phyloP scores from a whole-genome alignment of 495 filamentous ascomycete species.

The Tuber indicum region DNA sequence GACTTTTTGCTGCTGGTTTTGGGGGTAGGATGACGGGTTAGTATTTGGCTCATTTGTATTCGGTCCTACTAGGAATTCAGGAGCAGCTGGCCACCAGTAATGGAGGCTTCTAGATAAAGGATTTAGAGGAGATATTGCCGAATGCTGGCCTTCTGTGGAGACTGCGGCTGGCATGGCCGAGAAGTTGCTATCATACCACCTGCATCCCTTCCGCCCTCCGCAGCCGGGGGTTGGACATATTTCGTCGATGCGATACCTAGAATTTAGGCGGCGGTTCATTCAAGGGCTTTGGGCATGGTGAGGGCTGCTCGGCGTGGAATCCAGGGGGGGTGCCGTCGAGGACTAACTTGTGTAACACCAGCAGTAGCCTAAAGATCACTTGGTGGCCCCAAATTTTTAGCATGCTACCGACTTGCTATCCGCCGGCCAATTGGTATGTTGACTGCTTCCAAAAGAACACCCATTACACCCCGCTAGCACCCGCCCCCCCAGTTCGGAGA shows the following conservation, averaged over 20 bases:
- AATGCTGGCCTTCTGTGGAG: neutral
- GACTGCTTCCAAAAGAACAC: neutral
- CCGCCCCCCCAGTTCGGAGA: neutral
- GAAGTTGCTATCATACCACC: neutral
- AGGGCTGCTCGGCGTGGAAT: neutral
- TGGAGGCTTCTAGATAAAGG: neutral
- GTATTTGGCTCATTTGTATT: neutral
- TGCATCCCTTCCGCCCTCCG: neutral
- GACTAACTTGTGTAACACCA: neutral
- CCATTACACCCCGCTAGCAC: neutral
- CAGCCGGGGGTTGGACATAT: neutral
- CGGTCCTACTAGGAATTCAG: neutral
- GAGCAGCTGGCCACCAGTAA: neutral
- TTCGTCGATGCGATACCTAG: neutral
- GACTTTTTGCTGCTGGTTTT: neutral
- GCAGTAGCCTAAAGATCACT: neutral
- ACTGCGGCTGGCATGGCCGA: neutral
- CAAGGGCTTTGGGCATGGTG: neutral
- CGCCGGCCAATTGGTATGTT: neutral
- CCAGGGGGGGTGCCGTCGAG: neutral
- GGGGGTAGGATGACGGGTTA: neutral
- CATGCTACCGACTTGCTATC: neutral
- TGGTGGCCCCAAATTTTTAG: neutral
- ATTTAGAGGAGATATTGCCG: neutral
- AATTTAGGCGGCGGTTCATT: neutral